Conservation (phyloP, 2,329 filamentous ascomycete species). For the Xylariaceae sp. region DNA sequence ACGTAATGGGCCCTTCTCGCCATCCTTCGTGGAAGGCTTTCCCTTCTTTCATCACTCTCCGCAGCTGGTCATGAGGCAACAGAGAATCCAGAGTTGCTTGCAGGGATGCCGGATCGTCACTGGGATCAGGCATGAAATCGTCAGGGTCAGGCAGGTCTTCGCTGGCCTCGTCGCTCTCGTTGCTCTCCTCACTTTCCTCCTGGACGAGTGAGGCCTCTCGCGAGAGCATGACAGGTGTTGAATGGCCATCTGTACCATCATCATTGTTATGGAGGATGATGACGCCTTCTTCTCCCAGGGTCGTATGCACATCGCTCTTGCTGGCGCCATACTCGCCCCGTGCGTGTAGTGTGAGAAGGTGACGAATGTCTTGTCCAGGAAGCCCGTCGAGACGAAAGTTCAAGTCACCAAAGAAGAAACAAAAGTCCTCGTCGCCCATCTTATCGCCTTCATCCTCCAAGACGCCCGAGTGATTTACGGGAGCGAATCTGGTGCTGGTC, state of each 20-base stretch:
- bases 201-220: constrained; percentile 29
- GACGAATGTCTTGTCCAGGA: constrained; percentile 83
- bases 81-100: constrained; percentile 85
- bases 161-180: constrained; percentile 29
- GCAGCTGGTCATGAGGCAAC: constrained; percentile 83
- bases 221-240: constrained; percentile 29
- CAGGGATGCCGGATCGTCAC: constrained; percentile 76
- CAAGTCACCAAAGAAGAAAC: constrained; percentile 93
- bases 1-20: constrained; percentile 81
- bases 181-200: constrained; percentile 27
- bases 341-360: constrained; percentile 76
- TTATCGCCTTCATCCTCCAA: constrained; percentile 59
- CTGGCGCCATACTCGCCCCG: constrained; percentile 66
- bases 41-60: constrained; percentile 63
- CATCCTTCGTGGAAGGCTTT: constrained; percentile 88
- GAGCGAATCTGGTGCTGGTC: constrained; percentile 70
- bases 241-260: constrained; percentile 34
- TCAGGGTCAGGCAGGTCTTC: constrained; percentile 54
- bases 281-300: constrained; percentile 43
- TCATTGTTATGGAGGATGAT: constrained; percentile 47
- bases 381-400: constrained; percentile 90
- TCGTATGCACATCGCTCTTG: constrained; percentile 34
- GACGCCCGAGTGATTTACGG: constrained; percentile 61
- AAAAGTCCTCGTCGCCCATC: constrained; percentile 87
- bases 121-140: constrained; percentile 61